Evolutionary conservation across 2,329 filamentous ascomycete species (phyloP), one percentile per base, ranked within the genome.

Genomic region (Calonectria pauciramosa): DNA sequence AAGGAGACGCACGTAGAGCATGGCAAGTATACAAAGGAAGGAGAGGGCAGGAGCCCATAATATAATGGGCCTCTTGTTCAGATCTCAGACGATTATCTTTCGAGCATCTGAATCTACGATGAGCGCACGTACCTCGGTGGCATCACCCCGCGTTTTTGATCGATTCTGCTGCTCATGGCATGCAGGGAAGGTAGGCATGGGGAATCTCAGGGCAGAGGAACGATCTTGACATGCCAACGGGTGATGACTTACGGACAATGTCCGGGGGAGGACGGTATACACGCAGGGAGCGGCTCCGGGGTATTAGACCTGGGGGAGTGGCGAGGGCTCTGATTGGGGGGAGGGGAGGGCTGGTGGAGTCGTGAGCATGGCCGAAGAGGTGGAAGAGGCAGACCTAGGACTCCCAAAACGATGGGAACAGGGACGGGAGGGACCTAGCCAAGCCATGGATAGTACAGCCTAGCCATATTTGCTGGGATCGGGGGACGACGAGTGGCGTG

Each of bases 281-380:
- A 26, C 23, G 20, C 47, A 64, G 59, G 65, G 73, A 75, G 77
- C 79, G 78, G 79, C 76, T 80, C 79, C 79, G 79, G 74, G 67
- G 59, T 73, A 59, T 69, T 69, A 47, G 28, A 54, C 34, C 41
- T 49, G 38, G 65, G 70, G 32, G 71, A 51, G 47, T 60, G 59
- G 66, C 47, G 10, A 64, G 23, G 44, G 44, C 20, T n/a, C 65
- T 70, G 71, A 60, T 66, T 73, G 66, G 65, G n/a, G 41, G 38
- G 41, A 30, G 63, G 54, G 20, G 13, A 14, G 30, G 66, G 71
- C 38, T 65, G 65, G 71, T 69, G 71, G 64, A 23, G 54, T 34
- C 38, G 47, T 66, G 59, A 65, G 44, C 28, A 52, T 41, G 66
- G 41, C 30, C n/a, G 44, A 28, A 36, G 30, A 36, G 13, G 64